A percentile compares a stretch with the other conserved stretches of the same genome.
These are phyloP conservation scores for Trametes hirsuta DNA, from an alignment of 1,284 basidiomycete genomes.

Conservation along the genomic window DNA sequence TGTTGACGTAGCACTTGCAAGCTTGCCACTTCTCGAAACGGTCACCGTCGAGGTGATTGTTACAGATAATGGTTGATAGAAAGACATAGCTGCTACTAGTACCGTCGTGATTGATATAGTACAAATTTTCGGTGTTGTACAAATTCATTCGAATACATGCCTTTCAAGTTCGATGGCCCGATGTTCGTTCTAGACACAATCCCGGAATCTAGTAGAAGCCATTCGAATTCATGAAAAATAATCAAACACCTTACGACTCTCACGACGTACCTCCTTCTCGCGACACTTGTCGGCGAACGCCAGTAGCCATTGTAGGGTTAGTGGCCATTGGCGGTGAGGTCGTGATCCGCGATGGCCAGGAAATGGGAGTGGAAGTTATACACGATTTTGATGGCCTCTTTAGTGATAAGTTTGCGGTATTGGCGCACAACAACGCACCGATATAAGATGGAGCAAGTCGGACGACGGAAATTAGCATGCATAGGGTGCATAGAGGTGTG, in stretches of 20 bases:
- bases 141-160: too few species aligned
- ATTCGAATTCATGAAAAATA: conserved; percentile 5
- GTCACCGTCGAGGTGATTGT: too few species aligned
- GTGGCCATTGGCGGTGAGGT: not conserved
- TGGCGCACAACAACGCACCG: conserved; percentile 24
- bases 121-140: too few species aligned
- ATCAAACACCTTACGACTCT: conserved; percentile 6
- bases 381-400: conserved; percentile 23
- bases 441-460: not conserved
- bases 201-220: not conserved
- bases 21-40: too few species aligned
- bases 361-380: conserved; percentile 18
- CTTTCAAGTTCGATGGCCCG: too few species aligned
- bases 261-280: conserved; percentile 4
- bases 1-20: too few species aligned
- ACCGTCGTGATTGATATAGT: too few species aligned
- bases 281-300: conserved; percentile 13
- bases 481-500: not conserved
- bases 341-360: conserved; percentile 1
- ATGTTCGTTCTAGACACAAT: too few species aligned
- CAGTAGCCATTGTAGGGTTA: conserved; percentile 7
- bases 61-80: too few species aligned
- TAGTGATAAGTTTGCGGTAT: conserved; percentile 19
- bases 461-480: not conserved
- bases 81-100: too few species aligned